Evolutionary conservation across 495 filamentous ascomycete genomes (phyloP), one percentile per base, ranked within the genome.

Genomic region (Aspergillus kassunensis): DNA sequence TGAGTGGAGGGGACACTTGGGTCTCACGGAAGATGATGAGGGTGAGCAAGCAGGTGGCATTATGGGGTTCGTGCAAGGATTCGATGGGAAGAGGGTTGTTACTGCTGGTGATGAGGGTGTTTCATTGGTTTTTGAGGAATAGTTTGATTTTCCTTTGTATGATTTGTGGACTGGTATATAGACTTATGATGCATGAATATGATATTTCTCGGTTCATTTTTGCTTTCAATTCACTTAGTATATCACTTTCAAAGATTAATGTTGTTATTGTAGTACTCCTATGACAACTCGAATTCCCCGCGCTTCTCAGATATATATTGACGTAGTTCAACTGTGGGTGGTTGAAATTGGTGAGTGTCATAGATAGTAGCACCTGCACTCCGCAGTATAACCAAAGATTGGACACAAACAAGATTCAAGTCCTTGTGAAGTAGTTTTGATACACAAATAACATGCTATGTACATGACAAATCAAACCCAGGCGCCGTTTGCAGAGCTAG

Each of bases 101-200:
- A 97, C 91, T 15, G 91, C 89, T 3, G 91, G 91, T 21, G 91
- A 97, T 74, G 91, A 97, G 69, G 82, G 81, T 11, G 72, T 91
- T 40, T 70, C 78, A 30, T 66, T 90, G 59, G 79, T 90, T 6
- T 90, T 90, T 62, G 84, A 88, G 62, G 55, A 52, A 33, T 57
- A 53, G 33, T 42, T 15, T 35, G 5, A 4, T 30, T 10, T 23
- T 10, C 3, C 13, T 27, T 2, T 37, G 6, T 43, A 21, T n/a
- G 24, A 8, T 24, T 34, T 29, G 25, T 33, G 30, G 21, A 41
- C 12, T 49, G 20, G 37, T 51, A 51, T 24, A 51, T 51, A 51
- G 49, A 51, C 39, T 5, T 37, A 39, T 18, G n/a, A 39, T 5
- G n/a, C 10, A 13, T 4, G 15, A 18, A 15, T 24, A 34, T 12